phyloP scores from a whole-genome alignment of 208 protist genomes.

The Acanthamoeba sp. region DNA sequence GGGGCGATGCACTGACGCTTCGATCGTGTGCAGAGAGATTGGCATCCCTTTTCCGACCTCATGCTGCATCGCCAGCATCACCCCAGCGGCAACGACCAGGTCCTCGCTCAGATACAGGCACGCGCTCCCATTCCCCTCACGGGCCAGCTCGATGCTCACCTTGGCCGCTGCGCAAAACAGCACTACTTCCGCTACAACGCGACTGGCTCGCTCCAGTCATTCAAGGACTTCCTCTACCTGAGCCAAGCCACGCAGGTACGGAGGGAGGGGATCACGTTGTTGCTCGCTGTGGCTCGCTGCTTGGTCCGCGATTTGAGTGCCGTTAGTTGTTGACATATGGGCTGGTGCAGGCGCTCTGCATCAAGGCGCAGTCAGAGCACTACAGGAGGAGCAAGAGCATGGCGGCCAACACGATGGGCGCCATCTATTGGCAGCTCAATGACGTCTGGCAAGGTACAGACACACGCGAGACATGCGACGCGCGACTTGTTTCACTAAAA shows the following conservation, averaged over 20 bases:
- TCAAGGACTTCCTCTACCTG: slow-evolving; percentile 31
- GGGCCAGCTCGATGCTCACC: too few relatives aligned
- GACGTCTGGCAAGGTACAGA: slow-evolving; percentile 84
- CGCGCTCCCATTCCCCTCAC: neutral
- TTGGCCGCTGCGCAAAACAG: too few relatives aligned
- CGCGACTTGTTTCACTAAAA: too few relatives aligned
- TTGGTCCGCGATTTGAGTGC: too few relatives aligned
- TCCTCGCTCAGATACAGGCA: slow-evolving; percentile 6
- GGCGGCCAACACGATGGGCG: slow-evolving; percentile 42
- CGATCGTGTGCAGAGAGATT: neutral
- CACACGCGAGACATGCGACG: neutral
- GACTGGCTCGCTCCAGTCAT: neutral
- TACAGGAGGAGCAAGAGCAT: neutral
- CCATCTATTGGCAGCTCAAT: slow-evolving; percentile 91
- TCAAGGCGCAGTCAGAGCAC: slow-evolving; percentile 4
- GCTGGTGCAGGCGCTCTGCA: neutral
- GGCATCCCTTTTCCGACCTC: slow-evolving; percentile 15
- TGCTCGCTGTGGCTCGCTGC: too few relatives aligned
- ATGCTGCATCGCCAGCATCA: slow-evolving; percentile 37
- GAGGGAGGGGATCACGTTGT: too few relatives aligned
- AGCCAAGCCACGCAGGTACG: slow-evolving; percentile 8
- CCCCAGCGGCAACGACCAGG: neutral
- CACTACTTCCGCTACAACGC: slow-evolving; percentile 55
- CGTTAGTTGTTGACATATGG: neutral
- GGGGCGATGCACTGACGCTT: too few relatives aligned